Evolutionary conservation across 306 rosid species (phyloP).

Genomic region (Senna tora): DNA sequence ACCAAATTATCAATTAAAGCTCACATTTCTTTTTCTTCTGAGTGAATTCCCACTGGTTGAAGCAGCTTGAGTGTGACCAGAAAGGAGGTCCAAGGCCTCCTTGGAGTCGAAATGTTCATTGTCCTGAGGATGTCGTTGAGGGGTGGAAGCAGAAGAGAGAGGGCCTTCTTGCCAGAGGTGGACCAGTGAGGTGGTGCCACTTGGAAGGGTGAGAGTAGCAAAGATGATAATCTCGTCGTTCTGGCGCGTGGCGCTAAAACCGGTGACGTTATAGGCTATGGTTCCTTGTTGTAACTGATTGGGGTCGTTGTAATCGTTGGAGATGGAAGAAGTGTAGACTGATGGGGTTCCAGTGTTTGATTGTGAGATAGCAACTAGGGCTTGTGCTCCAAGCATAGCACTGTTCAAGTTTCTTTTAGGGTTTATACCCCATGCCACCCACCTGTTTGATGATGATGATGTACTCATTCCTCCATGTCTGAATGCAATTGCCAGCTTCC

Average conservation of each 20-base stretch:
- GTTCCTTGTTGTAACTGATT: slow-evolving; percentile 37
- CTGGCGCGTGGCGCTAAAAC: slow-evolving; percentile 34
- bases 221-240: slow-evolving; percentile 53
- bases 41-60: slow-evolving; percentile 37
- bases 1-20: slow-evolving; percentile 24
- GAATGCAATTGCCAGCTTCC: slow-evolving; percentile 61
- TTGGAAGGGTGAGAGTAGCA: slow-evolving; percentile 52
- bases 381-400: slow-evolving; percentile 69
- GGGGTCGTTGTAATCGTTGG: no score
- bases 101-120: slow-evolving; percentile 31
- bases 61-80: slow-evolving; percentile 46
- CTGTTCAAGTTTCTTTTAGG: not conserved
- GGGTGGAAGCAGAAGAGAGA: slow-evolving; percentile 37
- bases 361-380: slow-evolving; percentile 53
- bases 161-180: slow-evolving; percentile 83
- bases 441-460: slow-evolving; percentile 45
- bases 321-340: slow-evolving; percentile 17
- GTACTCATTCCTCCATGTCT: slow-evolving; percentile 42
- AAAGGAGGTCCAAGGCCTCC: slow-evolving; percentile 57
- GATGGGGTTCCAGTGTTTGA: slow-evolving; percentile 31
- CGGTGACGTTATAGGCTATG: slow-evolving; percentile 30
- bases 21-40: slow-evolving; percentile 58
- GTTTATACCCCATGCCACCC: slow-evolving; percentile 85
- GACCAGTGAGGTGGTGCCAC: slow-evolving; percentile 34
- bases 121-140: rapidly evolving